Evolutionary conservation across 176 grass and related monocot species (phyloP), one percentile per base, ranked within the genome.

Genomic region (Raddia distichophylla): DNA sequence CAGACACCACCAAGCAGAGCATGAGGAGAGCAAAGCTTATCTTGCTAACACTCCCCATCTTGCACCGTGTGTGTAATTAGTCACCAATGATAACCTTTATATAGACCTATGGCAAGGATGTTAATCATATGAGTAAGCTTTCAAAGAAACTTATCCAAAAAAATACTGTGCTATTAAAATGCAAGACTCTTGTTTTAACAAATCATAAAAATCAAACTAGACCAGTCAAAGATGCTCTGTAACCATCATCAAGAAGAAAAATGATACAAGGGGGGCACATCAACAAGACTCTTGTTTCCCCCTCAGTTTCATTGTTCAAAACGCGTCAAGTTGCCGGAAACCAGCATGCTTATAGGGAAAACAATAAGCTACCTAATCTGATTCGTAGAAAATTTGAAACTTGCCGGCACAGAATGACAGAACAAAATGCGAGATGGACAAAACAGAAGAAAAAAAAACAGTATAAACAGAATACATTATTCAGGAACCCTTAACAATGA

Each of bases 21-120:
- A 90, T 20, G 43, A 87, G 22, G 53, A 89, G 81, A 76, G 92
- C 40, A 71, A 82, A 58, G 14, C 80, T 62, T 32, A 72, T 51
- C 60, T 67, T 92, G 80, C 53, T 78, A 56, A 76, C 64, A 42
- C 59, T 62, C 64, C 60, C 81, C 93, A 95, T 95, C 51, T 78
- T 81, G 77, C 59, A 16, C 50, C 53, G 52, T 65, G 56, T 72
- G 79, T 69, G 74, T 53, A 60, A 7, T 14, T n/a, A 47, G 71
- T 62, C 88, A 54, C 79, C 83, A 18, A 44, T 2, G 49, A 50
- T 33, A 34, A 3, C 53, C 51, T 83, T 82, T 86, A 82, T 90
- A 79, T 82, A 73, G 62, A 73, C 73, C 78, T 22, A 19, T 3
- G 5, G 12, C 51, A 61, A 83, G 67, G 73, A 46, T 75, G 69